Conservation (phyloP, 148 eudicot genomes). For the Rhododendron ovatum region DNA sequence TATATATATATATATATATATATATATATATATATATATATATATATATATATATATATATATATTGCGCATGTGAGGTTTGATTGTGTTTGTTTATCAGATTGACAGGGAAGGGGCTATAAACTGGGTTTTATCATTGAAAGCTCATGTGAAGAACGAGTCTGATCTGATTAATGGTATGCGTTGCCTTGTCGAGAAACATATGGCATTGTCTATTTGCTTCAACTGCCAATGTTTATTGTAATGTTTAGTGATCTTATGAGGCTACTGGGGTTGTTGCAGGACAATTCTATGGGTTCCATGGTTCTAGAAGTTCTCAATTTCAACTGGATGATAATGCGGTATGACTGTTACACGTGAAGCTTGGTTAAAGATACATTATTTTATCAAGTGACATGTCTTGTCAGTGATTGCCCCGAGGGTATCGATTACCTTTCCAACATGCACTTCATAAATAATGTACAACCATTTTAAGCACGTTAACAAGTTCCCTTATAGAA, state of each 20-base stretch:
- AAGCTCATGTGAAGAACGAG: constrained; percentile 51
- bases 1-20: no score
- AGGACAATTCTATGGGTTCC: constrained; percentile 89
- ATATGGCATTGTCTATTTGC: not conserved
- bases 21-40: no score
- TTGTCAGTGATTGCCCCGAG: not conserved
- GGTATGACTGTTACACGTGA: constrained; percentile 30
- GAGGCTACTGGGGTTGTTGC: constrained; percentile 13
- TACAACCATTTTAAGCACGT: not conserved
- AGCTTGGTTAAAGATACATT: not conserved
- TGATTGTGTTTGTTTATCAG: constrained; percentile 31
- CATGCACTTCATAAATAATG: not conserved
- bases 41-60: no score
- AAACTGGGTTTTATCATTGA: constrained; percentile 80
- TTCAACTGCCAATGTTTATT: constrained; percentile 7
- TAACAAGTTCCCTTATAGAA: not conserved
- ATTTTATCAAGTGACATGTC: not conserved
- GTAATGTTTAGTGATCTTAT: constrained; percentile 4
- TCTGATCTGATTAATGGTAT: constrained; percentile 43
- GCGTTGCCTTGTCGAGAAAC: not conserved
- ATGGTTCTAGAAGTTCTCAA: constrained; percentile 86
- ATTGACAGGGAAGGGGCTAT: constrained; percentile 59
- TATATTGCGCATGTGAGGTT: not conserved
- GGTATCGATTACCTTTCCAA: not conserved
- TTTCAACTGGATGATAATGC: constrained; percentile 40